These are phyloP conservation scores for Lachancea dasiensis DNA, from an alignment of 805 yeast species.

Conservation along the genomic window DNA sequence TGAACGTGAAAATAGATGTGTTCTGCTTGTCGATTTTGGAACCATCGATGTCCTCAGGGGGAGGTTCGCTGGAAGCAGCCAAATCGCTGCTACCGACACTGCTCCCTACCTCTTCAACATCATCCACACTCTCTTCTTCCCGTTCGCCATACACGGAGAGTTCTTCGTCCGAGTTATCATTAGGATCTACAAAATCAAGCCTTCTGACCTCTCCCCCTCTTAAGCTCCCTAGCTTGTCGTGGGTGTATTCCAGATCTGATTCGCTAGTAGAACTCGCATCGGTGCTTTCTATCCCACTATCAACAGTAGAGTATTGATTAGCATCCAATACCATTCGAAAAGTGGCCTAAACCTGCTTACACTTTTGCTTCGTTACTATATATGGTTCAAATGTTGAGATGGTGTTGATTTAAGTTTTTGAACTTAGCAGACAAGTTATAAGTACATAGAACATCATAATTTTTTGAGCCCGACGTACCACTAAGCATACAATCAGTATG, in stretches of 20 bases:
- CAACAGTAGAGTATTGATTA: background rate
- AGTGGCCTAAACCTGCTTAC: too few species aligned
- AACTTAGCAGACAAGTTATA: too few species aligned
- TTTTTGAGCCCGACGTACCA: too few species aligned
- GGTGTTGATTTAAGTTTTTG: too few species aligned
- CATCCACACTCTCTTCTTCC: background rate
- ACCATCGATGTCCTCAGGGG: slow-evolving; percentile 7
- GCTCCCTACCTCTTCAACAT: background rate
- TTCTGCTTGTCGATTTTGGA: slow-evolving; percentile 13
- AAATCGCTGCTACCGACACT: background rate
- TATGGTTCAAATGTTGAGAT: too few species aligned
- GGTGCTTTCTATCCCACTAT: background rate
- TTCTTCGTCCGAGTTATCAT: slow-evolving; percentile 2
- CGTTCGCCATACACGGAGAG: slow-evolving; percentile 2
- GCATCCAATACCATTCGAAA: background rate
- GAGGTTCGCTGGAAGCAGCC: too few species aligned
- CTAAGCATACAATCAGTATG: too few species aligned
- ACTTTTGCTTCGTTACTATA: too few species aligned
- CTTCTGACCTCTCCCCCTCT: background rate
- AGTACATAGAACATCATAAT: too few species aligned
- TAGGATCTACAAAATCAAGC: background rate
- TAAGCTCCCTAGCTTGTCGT: background rate
- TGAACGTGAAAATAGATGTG: slow-evolving; percentile 34
- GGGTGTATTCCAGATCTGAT: background rate
- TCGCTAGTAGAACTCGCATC: background rate